Conservation (phyloP, 2,329 filamentous ascomycete species). For the Hypoxylon sp. region DNA sequence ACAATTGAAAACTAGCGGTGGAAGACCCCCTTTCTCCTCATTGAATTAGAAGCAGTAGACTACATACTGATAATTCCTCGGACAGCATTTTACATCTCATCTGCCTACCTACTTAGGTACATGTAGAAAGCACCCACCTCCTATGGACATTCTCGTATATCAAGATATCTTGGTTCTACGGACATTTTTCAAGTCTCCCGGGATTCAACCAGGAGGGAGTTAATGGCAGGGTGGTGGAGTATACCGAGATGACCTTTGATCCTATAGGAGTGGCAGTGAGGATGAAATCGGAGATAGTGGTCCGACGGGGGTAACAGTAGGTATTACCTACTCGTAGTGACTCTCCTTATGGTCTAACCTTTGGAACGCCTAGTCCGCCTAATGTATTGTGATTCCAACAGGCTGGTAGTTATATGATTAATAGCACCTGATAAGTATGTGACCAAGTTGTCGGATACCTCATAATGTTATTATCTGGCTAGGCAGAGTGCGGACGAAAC, state of each 20-base stretch:
- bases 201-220: slow-evolving; percentile 21
- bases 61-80: slow-evolving; percentile 15
- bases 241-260: slow-evolving; percentile 32
- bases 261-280: slow-evolving; percentile 21
- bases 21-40: slow-evolving; percentile 29
- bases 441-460: slow-evolving; percentile 14
- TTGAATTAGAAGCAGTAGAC: slow-evolving; percentile 12
- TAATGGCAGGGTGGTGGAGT: slow-evolving; percentile 26
- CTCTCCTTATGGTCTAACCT: slow-evolving; percentile 21
- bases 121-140: slow-evolving; percentile 6
- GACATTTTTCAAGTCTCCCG: slow-evolving; percentile 8
- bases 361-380: neutral
- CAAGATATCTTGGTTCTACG: neutral
- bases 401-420: neutral
- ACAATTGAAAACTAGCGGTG: slow-evolving; percentile 42
- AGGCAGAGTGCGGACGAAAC: slow-evolving; percentile 20
- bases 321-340: slow-evolving; percentile 25
- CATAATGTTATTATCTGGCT: neutral
- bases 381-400: slow-evolving; percentile 3
- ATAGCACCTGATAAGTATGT: slow-evolving; percentile 5
- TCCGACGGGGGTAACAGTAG: slow-evolving; percentile 9
- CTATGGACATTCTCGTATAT: slow-evolving; percentile 25
- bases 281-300: slow-evolving; percentile 18
- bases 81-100: slow-evolving; percentile 11
- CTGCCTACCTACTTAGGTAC: neutral